A percentile compares a stretch with the other conserved stretches of the same genome.
phyloP scores from a whole-genome alignment of 2,329 filamentous ascomycete species.

The Aspergillus sp. region DNA sequence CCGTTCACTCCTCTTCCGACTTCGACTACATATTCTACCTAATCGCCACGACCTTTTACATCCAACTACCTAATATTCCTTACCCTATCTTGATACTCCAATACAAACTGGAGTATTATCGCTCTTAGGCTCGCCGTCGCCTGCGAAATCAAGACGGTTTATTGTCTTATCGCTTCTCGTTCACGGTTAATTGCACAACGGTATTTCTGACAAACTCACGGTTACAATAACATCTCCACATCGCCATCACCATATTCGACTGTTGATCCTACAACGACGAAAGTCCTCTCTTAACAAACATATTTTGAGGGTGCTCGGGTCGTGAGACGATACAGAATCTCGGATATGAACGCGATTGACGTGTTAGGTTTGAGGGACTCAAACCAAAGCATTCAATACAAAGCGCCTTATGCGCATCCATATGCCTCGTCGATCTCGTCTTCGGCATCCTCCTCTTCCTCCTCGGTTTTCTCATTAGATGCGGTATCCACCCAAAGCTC shows the following conservation, averaged over 20 bases:
- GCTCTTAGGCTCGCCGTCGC: conserved; percentile 32
- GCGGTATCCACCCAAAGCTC: conserved; percentile 65
- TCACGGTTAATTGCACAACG: conserved; percentile 33
- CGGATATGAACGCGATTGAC: conserved; percentile 47
- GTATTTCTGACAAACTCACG: conserved; percentile 24
- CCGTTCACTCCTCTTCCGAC: conserved; percentile 11
- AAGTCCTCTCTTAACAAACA: conserved; percentile 19
- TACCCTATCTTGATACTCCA: conserved; percentile 11
- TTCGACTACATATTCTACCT: conserved; percentile 1
- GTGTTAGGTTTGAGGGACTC: conserved; percentile 42
- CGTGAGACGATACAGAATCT: conserved; percentile 25
- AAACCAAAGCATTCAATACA: conserved; percentile 37
- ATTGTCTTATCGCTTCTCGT: conserved; percentile 30
- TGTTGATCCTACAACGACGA: conserved; percentile 16
- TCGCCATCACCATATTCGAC: conserved; percentile 15
- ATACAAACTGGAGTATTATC: conserved; percentile 27
- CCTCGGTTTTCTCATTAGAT: conserved; percentile 75
- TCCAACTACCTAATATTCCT: background rate
- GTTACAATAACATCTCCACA: conserved; percentile 24
- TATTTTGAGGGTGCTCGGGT: conserved; percentile 16
- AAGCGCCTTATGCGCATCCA: conserved; percentile 48
- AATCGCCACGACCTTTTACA: background rate
- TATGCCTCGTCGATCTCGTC: conserved; percentile 72
- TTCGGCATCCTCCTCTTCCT: conserved; percentile 72
- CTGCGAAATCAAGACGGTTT: conserved; percentile 31